Evolutionary conservation across 2,329 filamentous ascomycete species (phyloP).

Genomic region (Cercospora beticola): DNA sequence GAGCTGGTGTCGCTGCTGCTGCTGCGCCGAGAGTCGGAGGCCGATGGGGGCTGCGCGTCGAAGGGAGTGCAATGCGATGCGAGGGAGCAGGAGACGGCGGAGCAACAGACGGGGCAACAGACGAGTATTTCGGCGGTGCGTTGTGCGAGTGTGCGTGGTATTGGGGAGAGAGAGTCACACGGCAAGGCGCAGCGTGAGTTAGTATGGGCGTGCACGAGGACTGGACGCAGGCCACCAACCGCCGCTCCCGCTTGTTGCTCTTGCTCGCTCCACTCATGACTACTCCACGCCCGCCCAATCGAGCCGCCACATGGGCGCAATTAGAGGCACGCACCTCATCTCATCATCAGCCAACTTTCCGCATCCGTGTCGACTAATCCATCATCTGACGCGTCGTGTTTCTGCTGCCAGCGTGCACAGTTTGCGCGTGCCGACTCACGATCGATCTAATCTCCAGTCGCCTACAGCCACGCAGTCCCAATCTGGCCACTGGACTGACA

Average conservation of each 20-base stretch:
- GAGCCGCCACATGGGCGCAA: no score
- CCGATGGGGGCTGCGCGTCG: slow-evolving; percentile 7
- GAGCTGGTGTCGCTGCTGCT: slow-evolving; percentile 5
- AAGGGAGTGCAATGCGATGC: neutral
- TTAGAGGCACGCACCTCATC: neutral
- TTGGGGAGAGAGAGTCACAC: neutral
- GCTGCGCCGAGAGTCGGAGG: slow-evolving; percentile 12
- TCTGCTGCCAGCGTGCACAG: neutral
- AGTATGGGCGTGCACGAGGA: neutral
- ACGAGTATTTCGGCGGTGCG: neutral
- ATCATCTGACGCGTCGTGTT: slow-evolving; percentile 3
- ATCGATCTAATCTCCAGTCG: neutral
- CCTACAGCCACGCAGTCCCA: neutral
- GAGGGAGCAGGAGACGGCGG: neutral
- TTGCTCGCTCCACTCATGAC: no score
- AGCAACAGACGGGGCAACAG: neutral
- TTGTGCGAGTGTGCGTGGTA: neutral
- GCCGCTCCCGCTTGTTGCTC: no score
- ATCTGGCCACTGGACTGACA: neutral
- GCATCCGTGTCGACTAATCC: neutral
- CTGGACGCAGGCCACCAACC: neutral
- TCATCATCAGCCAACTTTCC: neutral
- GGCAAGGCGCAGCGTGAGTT: neutral
- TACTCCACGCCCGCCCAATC: neutral
- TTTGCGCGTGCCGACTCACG: neutral